Evolutionary conservation across 2,329 filamentous ascomycete species (phyloP).

Genomic region (Xylariaceae sp.): DNA sequence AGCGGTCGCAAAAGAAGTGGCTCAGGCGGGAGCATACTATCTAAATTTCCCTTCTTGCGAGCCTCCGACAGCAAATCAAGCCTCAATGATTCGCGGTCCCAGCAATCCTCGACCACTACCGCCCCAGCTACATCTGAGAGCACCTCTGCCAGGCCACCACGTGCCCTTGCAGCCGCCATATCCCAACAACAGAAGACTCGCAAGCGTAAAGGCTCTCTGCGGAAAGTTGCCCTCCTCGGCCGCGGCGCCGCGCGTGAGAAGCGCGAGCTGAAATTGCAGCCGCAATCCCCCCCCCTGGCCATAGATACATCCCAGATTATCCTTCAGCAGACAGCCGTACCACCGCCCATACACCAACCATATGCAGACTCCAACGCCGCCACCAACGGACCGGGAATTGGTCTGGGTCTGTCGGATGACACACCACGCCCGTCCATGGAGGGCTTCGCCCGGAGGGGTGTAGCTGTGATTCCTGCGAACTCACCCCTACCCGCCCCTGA

Average conservation of each 20-base stretch:
- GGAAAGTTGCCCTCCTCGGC: slow-evolving; percentile 84
- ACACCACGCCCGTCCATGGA: slow-evolving; percentile 55
- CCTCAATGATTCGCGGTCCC: slow-evolving; percentile 36
- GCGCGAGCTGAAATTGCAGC: slow-evolving; percentile 58
- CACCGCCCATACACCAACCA: slow-evolving; percentile 27
- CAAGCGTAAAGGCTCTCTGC: slow-evolving; percentile 80
- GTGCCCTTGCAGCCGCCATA: slow-evolving; percentile 41
- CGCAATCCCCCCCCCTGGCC: slow-evolving; percentile 47
- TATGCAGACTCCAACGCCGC: slow-evolving; percentile 17
- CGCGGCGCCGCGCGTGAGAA: slow-evolving; percentile 69
- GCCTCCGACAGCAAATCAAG: slow-evolving; percentile 40
- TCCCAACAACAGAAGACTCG: slow-evolving; percentile 60
- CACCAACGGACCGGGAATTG: slow-evolving; percentile 41
- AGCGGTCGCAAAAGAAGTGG: slow-evolving; percentile 57
- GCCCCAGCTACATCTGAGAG: slow-evolving; percentile 6
- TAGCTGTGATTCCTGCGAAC: slow-evolving; percentile 34
- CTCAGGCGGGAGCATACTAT: slow-evolving; percentile 68
- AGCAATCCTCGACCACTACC: slow-evolving; percentile 29
- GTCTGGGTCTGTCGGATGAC: slow-evolving; percentile 55
- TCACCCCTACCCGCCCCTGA: slow-evolving; percentile 27
- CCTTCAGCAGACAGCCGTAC: slow-evolving; percentile 27
- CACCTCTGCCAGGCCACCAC: slow-evolving; percentile 34
- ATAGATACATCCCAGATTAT: slow-evolving; percentile 22
- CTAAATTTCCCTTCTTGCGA: slow-evolving; percentile 73
- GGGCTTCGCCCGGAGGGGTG: slow-evolving; percentile 48